Conservation (phyloP, 495 filamentous ascomycete species). For the Talaromyces trachyspermus region DNA sequence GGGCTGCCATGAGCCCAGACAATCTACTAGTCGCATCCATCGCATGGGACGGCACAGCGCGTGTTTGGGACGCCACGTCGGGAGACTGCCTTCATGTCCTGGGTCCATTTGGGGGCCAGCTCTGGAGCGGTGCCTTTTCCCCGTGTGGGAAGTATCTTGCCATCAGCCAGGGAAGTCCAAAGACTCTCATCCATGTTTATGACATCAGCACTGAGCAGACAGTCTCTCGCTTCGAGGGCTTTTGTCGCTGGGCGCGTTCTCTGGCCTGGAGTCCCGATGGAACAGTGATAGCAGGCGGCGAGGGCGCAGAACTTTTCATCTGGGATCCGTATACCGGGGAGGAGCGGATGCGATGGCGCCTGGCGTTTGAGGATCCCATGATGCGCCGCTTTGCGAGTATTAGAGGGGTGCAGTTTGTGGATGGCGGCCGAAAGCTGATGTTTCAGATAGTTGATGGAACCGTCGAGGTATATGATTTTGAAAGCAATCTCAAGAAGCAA, state of each 20-base stretch:
- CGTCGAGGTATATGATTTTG: slow-evolving; percentile 13
- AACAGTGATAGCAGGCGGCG: slow-evolving; percentile 3
- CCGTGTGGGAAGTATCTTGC: slow-evolving; percentile 15
- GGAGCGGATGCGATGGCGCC: slow-evolving; percentile 2
- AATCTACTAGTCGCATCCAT: slow-evolving; percentile 20
- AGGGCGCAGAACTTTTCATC: background rate
- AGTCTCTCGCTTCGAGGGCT: slow-evolving; percentile 6
- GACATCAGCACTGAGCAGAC: slow-evolving; percentile 4
- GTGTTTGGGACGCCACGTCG: slow-evolving; percentile 19
- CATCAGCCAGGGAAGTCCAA: slow-evolving; percentile 11
- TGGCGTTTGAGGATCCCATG: slow-evolving; percentile 6
- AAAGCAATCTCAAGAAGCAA: slow-evolving; percentile 5
- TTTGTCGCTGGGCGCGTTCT: no score
- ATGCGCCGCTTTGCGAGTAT: slow-evolving; percentile 4
- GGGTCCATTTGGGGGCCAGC: slow-evolving; percentile 10
- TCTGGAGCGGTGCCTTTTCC: slow-evolving; percentile 19
- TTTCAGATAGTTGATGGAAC: slow-evolving; percentile 8
- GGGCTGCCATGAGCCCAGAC: slow-evolving; percentile 22
- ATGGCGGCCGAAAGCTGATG: slow-evolving; percentile 6
- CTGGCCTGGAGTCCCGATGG: slow-evolving; percentile 11
- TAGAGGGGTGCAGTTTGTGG: background rate
- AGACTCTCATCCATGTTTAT: slow-evolving; percentile 12
- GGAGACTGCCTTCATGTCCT: slow-evolving; percentile 18
- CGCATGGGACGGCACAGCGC: slow-evolving; percentile 24
- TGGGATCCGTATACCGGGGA: slow-evolving; percentile 9